phyloP scores from a whole-genome alignment of 73 alveolate genomes.

The Symbiodinium pilosum region DNA sequence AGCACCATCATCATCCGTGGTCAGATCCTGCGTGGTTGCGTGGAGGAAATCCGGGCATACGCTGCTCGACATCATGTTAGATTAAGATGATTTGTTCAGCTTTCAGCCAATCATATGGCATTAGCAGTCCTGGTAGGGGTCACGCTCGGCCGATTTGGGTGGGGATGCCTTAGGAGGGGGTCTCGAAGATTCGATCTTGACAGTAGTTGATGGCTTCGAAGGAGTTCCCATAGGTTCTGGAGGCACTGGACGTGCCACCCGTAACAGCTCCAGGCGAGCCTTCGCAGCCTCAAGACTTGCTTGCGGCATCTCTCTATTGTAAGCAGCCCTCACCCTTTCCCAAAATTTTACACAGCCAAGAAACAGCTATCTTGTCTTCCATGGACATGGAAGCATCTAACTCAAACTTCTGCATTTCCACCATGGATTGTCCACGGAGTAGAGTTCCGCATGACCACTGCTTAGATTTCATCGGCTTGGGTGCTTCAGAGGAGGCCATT shows the following conservation, averaged over 20 bases:
- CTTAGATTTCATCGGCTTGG: neutral
- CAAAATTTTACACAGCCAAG: neutral
- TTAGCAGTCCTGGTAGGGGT: too few relatives aligned
- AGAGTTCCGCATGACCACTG: neutral
- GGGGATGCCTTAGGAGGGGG: too few relatives aligned
- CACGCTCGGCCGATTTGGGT: too few relatives aligned
- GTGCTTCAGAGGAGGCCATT: neutral
- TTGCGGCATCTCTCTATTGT: neutral
- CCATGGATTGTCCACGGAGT: neutral
- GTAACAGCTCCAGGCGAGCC: neutral
- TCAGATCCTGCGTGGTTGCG: too few relatives aligned
- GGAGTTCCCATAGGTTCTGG: too few relatives aligned
- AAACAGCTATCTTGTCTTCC: neutral
- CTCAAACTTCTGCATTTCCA: neutral
- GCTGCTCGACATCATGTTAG: too few relatives aligned
- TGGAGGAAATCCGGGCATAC: too few relatives aligned
- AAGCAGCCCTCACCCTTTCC: neutral
- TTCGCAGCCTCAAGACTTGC: neutral
- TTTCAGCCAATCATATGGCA: too few relatives aligned
- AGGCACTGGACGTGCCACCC: neutral
- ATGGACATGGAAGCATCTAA: neutral
- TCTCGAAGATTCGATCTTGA: too few relatives aligned
- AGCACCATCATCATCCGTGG: too few relatives aligned
- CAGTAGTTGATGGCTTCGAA: too few relatives aligned
- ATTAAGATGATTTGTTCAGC: too few relatives aligned